Percentiles rank a stretch among this genome's conserved stretches.
These are phyloP conservation scores for Talaromyces rugulosus DNA, from an alignment of 2,329 filamentous ascomycete genomes.

Conservation along the genomic window DNA sequence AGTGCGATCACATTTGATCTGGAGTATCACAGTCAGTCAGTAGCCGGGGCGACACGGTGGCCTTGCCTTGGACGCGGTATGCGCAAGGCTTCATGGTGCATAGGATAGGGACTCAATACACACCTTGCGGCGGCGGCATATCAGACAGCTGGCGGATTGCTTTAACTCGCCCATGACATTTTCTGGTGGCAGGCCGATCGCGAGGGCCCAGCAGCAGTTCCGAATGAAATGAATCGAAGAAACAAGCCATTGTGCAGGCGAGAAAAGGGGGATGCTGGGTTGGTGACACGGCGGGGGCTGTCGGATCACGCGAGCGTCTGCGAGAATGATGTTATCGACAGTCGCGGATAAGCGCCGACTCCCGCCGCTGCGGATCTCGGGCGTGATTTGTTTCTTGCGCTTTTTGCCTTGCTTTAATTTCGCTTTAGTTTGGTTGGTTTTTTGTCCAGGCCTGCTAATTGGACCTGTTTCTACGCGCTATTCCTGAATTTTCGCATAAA, in stretches of 20 bases:
- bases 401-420: not conserved
- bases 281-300: not conserved
- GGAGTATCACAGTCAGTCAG: not conserved
- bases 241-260: not conserved
- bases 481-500: not conserved
- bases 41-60: not conserved
- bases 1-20: constrained; percentile 10
- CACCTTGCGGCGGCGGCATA: constrained; percentile 9
- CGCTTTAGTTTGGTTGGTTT: not conserved
- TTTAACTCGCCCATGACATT: constrained; percentile 5
- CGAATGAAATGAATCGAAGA: not conserved
- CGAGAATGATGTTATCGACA: constrained; percentile 2
- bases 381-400: not conserved
- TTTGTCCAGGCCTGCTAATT: not conserved
- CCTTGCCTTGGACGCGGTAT: not conserved
- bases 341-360: not conserved
- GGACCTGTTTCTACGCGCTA: not conserved
- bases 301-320: constrained; percentile 1
- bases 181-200: not conserved
- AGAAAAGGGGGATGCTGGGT: not conserved
- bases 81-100: not conserved
- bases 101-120: not conserved
- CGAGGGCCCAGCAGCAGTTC: not conserved
- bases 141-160: not conserved
- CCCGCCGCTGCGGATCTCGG: not conserved